These are phyloP conservation scores for Chaetoscypha palmicola DNA, from an alignment of 2,329 filamentous ascomycete species.

Conservation along the genomic window DNA sequence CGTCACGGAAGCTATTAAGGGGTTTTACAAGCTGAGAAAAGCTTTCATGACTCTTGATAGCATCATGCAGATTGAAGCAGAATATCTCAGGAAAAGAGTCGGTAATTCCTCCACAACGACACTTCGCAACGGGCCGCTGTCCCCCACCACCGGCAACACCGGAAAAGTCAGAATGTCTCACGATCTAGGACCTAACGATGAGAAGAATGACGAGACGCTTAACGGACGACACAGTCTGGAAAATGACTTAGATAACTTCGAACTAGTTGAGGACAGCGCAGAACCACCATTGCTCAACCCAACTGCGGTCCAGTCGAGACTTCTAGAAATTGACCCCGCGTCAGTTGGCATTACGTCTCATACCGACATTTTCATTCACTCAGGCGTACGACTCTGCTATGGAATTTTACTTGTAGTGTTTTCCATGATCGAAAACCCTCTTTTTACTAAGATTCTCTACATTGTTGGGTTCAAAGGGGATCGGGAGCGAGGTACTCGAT, in stretches of 20 bases:
- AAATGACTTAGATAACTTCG: neutral
- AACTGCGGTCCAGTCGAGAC: constrained; percentile 17
- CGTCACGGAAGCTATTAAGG: constrained; percentile 80
- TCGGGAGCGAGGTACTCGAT: constrained; percentile 68
- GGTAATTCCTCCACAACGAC: neutral
- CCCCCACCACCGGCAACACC: neutral
- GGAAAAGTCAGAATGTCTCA: constrained; percentile 1
- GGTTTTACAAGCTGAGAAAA: constrained; percentile 88
- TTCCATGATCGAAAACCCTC: constrained; percentile 78
- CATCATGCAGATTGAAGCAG: constrained; percentile 68
- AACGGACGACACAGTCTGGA: neutral
- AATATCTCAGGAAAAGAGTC: constrained; percentile 35
- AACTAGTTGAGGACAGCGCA: constrained; percentile 1
- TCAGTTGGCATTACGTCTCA: constrained; percentile 63
- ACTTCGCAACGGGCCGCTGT: constrained; percentile 1
- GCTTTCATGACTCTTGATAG: constrained; percentile 76
- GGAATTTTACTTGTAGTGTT: constrained; percentile 79
- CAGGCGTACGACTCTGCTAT: constrained; percentile 82
- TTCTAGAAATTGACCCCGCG: constrained; percentile 35
- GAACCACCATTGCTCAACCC: constrained; percentile 14
- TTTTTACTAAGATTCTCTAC: constrained; percentile 78
- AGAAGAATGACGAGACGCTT: neutral
- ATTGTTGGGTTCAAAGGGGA: constrained; percentile 91
- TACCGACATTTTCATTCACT: constrained; percentile 82
- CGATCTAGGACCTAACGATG: neutral